Evolutionary conservation across 352 stramenopile species (phyloP).

Genomic region (Phytophthora uliginosa): DNA sequence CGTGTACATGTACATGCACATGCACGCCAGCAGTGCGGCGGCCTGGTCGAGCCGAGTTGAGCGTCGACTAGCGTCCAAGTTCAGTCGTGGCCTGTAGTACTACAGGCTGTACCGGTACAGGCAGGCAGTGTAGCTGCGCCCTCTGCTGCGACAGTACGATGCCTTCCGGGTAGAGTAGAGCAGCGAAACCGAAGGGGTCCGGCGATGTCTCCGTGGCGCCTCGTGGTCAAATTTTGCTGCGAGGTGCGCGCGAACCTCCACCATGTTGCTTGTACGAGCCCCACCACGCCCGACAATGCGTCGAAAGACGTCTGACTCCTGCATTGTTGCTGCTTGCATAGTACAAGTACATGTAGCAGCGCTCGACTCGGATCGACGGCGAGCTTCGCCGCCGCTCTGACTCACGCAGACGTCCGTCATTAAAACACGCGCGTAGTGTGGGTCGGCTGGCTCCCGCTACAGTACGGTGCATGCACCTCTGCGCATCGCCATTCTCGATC

Average conservation of each 20-base stretch:
- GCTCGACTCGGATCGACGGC: slow-evolving; percentile 3
- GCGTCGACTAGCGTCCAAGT: neutral
- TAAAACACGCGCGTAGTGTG: slow-evolving; percentile 14
- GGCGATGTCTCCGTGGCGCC: neutral
- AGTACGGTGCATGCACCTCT: neutral
- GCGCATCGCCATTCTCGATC: slow-evolving; percentile 20
- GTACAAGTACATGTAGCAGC: neutral
- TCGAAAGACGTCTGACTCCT: neutral
- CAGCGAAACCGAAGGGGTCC: slow-evolving; percentile 15
- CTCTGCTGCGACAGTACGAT: slow-evolving; percentile 21
- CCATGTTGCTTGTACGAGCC: neutral
- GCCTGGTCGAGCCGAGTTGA: neutral
- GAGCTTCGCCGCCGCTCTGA: slow-evolving; percentile 16
- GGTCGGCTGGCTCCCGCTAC: neutral
- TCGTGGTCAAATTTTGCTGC: neutral
- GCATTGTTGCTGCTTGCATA: neutral
- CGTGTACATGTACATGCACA: neutral
- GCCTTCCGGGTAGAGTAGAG: slow-evolving; percentile 20
- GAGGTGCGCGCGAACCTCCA: neutral
- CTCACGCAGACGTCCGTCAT: slow-evolving; percentile 25
- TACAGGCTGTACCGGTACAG: too few relatives aligned
- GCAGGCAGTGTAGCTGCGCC: neutral
- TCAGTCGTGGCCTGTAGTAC: neutral
- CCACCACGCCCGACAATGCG: neutral
- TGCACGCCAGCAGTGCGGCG: neutral